Evolutionary conservation across 352 stramenopile species (phyloP).

Genomic region (Phytophthora europaea): DNA sequence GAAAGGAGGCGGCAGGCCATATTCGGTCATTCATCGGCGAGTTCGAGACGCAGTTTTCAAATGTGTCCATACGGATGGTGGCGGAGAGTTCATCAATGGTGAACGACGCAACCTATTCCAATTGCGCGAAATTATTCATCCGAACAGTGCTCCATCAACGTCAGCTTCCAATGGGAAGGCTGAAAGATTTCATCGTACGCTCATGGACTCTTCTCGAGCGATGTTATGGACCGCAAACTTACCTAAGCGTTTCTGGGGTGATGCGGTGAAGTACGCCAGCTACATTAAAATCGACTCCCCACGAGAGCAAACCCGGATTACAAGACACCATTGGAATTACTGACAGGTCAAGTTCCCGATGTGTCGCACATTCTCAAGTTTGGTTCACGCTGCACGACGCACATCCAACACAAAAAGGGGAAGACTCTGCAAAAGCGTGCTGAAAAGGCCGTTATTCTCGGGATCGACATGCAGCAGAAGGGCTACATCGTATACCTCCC

Average conservation of each 20-base stretch:
- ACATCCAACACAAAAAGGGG: background rate
- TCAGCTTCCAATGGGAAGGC: slow-evolving; percentile 9
- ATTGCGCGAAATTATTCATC: background rate
- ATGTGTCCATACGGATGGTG: background rate
- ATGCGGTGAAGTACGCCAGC: background rate
- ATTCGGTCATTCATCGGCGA: slow-evolving; percentile 1
- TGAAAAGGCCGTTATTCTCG: background rate
- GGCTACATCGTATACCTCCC: background rate
- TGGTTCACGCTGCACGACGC: background rate
- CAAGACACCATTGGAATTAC: background rate
- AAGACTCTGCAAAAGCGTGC: background rate
- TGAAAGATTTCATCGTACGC: slow-evolving; percentile 6
- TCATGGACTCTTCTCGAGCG: slow-evolving; percentile 9
- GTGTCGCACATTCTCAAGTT: background rate
- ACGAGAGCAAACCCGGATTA: background rate
- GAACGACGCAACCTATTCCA: background rate
- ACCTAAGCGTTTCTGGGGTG: background rate
- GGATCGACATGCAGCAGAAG: background rate
- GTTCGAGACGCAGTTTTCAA: slow-evolving; percentile 11
- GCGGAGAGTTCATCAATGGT: background rate
- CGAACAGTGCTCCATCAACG: background rate
- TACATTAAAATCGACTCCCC: background rate
- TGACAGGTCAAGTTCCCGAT: background rate
- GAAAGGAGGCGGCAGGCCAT: slow-evolving; percentile 1
- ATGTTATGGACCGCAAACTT: slow-evolving; percentile 6